Percentiles rank a stretch among this genome's conserved stretches.
Evolutionary conservation across 345 rosid genomes (phyloP).

Genomic region (Nephelium lappaceum): DNA sequence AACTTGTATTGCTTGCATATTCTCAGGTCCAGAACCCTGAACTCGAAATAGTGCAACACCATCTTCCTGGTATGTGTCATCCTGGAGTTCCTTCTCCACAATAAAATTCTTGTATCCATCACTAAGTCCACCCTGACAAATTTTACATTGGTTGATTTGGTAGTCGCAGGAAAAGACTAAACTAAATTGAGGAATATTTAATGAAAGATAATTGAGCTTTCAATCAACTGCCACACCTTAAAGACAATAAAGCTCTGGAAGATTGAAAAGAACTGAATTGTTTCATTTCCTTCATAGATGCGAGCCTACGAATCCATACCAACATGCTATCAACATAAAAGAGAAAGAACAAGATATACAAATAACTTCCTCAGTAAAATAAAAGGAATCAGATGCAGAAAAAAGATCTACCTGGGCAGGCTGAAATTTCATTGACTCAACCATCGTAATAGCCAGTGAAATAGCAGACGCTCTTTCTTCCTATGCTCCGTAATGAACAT

Average conservation of each 20-base stretch:
- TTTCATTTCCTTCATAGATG: constrained; percentile 89
- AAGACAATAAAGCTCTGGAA: constrained; percentile 87
- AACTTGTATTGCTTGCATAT: constrained; percentile 99
- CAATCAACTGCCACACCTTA: constrained; percentile 61
- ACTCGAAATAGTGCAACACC: constrained; percentile 83
- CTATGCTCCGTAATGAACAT: constrained; percentile 39
- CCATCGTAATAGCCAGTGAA: constrained; percentile 82
- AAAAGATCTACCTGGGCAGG: constrained; percentile 70
- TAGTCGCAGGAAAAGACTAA: constrained; percentile 5
- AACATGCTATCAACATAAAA: constrained; percentile 28
- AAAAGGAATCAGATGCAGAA: constrained; percentile 14
- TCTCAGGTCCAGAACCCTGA: constrained; percentile 98
- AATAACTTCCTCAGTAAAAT: constrained; percentile 8
- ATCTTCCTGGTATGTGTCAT: constrained; percentile 76
- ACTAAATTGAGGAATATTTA: constrained; percentile 2
- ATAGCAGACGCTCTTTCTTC: constrained; percentile 82
- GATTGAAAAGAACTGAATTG: constrained; percentile 84
- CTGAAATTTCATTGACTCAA: constrained; percentile 82
- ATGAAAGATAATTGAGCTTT: constrained; percentile 9
- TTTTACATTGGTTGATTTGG: constrained; percentile 19
- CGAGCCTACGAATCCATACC: constrained; percentile 60
- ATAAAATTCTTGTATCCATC: constrained; percentile 78
- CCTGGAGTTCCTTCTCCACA: constrained; percentile 75
- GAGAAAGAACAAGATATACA: constrained; percentile 2
- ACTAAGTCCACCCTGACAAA: constrained; percentile 86